Evolutionary conservation across 2,329 filamentous ascomycete genomes (phyloP).

Genomic region (Exophiala sideris): DNA sequence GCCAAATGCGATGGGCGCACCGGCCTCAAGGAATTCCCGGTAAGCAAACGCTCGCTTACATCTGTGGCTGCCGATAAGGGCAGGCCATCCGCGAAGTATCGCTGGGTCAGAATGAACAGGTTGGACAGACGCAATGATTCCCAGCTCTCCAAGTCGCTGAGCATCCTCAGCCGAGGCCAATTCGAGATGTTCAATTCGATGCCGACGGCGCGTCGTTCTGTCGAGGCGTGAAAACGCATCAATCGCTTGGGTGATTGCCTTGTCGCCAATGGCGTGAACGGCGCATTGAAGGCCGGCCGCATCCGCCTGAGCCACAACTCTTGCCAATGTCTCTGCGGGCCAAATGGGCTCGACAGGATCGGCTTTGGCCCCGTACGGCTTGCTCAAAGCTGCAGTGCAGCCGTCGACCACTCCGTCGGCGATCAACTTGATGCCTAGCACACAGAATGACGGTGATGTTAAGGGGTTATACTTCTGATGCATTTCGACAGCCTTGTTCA

Average conservation of each 20-base stretch:
- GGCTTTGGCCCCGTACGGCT: conserved; percentile 43
- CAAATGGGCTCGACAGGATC: conserved; percentile 46
- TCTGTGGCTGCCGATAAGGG: conserved; percentile 43
- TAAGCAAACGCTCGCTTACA: conserved; percentile 50
- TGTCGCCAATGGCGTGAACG: conserved; percentile 51
- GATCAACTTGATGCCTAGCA: conserved; percentile 50
- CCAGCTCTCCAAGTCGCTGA: conserved; percentile 42
- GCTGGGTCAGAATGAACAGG: conserved; percentile 41
- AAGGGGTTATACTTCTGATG: conserved; percentile 36
- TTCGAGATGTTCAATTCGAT: conserved; percentile 51
- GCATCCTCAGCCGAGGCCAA: conserved; percentile 47
- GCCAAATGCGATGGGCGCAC: conserved; percentile 45
- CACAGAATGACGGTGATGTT: conserved; percentile 40
- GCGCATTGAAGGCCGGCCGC: conserved; percentile 45
- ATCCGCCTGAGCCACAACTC: conserved; percentile 43
- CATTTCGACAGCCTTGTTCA: conserved; percentile 45
- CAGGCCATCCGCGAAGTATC: conserved; percentile 47
- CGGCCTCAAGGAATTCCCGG: conserved; percentile 44
- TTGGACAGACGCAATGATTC: conserved; percentile 42
- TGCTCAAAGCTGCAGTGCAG: conserved; percentile 47
- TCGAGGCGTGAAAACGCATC: conserved; percentile 38
- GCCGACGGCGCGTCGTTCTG: conserved; percentile 42
- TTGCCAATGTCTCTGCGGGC: conserved; percentile 39
- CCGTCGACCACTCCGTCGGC: conserved; percentile 50
- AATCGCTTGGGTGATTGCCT: conserved; percentile 44